These are phyloP conservation scores for Xylariaceae sp. DNA, from an alignment of 2,329 filamentous ascomycete genomes.

Conservation along the genomic window DNA sequence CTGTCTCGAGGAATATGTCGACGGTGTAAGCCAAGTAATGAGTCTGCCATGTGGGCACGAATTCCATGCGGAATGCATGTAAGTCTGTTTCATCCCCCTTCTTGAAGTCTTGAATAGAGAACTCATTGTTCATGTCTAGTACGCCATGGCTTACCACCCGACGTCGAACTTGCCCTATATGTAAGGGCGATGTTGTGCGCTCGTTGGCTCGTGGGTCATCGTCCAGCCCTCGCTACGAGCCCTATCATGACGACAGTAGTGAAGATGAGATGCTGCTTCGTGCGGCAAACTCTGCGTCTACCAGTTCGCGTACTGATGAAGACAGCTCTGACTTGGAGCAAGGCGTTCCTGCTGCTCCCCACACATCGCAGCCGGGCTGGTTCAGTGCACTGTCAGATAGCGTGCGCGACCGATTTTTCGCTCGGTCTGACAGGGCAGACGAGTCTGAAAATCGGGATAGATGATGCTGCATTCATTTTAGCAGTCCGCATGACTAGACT, in stretches of 20 bases:
- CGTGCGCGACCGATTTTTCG: slow-evolving; percentile 21
- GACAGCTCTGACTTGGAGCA: slow-evolving; percentile 42
- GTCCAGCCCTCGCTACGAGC: slow-evolving; percentile 50
- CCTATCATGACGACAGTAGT: slow-evolving; percentile 52
- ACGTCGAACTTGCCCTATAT: slow-evolving; percentile 95
- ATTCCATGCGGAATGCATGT: slow-evolving; percentile 98
- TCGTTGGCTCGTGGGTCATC: slow-evolving; percentile 55
- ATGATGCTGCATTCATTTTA: too few species aligned
- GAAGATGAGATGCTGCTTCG: slow-evolving; percentile 31
- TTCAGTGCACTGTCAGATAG: slow-evolving; percentile 36
- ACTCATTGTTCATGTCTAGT: slow-evolving; percentile 51
- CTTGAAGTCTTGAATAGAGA: slow-evolving; percentile 18
- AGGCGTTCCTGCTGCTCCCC: slow-evolving; percentile 32
- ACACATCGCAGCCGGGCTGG: slow-evolving; percentile 33
- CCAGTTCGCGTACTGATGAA: slow-evolving; percentile 17
- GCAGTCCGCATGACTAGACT: too few species aligned
- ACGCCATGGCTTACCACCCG: slow-evolving; percentile 96
- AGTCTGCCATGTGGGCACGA: slow-evolving; percentile 95
- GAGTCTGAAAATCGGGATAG: slow-evolving; percentile 12
- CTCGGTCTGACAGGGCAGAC: slow-evolving; percentile 2
- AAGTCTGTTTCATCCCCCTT: slow-evolving; percentile 42
- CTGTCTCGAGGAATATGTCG: slow-evolving; percentile 92
- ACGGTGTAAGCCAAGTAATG: slow-evolving; percentile 94
- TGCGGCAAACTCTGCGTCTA: slow-evolving; percentile 22
- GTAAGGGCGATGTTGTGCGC: slow-evolving; percentile 91